Base-by-base conservation (phyloP, 2,329 filamentous ascomycete species). In the Diaporthe velutina region DNA sequence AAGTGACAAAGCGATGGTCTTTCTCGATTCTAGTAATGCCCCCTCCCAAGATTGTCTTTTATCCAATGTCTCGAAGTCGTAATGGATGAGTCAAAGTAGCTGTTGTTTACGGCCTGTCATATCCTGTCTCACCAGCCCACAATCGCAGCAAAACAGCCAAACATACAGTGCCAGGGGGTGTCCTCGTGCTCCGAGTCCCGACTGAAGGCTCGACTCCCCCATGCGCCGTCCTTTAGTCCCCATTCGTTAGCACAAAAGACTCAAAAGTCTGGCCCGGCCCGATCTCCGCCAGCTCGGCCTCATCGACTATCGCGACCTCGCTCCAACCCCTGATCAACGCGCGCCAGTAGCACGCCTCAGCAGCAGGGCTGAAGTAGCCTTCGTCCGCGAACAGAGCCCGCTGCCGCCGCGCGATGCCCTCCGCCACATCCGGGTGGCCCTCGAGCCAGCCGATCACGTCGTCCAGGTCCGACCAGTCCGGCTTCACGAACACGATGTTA, bases 281-380 rank as follows among this genome's bases (percentile, higher is more conserved):
- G 4, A 75, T 1, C 8, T 80, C 80, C 19, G 81, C 80, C 80
- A 83, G 84, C 12, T 79, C 82, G 52, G 80, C 80, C 40, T 81
- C 83, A 22, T 84, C 82, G 0, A 80, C 78, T 54, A 80, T 79
- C 40, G 81, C 87, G 15, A 88, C 84, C 50, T 80, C 76, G 71
- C 81, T 83, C 88, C 88, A 90, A 0, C 86, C 87, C 73, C 83
- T 82, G 30, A 90, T 79, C 75, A 88, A 72, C 0, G 83, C 85
- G 54, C 88, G 83, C 88, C 88, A 90, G 81, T 90, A 90, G 77
- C 88, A 90, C 74, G 79, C 81, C 79, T 89, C 88, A 0, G 88
- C 87, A n/a, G 87, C 87, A 19, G 84, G 83, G 74, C 85, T 87
- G 60, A 88, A 80, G 77, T 88, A 87, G 0, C 87, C 88, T 0